Percentiles rank a stretch among this genome's conserved stretches.
These are phyloP conservation scores for Ophiostoma novo-ulmi DNA, from an alignment of 2,329 filamentous ascomycete genomes.

Conservation along the genomic window DNA sequence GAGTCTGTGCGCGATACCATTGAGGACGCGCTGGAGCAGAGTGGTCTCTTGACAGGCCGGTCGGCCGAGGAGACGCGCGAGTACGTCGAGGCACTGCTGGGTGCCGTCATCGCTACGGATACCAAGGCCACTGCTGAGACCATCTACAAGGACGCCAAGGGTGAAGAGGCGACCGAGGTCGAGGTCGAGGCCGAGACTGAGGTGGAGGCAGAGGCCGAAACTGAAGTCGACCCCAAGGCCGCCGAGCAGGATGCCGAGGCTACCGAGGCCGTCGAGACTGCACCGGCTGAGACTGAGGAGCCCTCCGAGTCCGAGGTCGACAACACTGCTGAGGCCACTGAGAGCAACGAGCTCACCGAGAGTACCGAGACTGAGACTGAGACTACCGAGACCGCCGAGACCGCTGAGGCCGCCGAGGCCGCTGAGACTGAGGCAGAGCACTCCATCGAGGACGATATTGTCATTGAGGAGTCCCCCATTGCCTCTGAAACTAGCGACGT, in stretches of 20 bases:
- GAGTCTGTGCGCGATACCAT: constrained; percentile 50
- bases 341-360: not conserved
- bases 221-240: not conserved
- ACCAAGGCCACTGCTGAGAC: constrained; percentile 27
- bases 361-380: not conserved
- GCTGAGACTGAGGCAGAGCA: not conserved
- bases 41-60: constrained; percentile 46
- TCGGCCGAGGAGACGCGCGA: constrained; percentile 43
- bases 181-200: constrained; percentile 25
- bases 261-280: not conserved
- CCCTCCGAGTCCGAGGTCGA: not conserved
- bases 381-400: not conserved
- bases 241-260: not conserved
- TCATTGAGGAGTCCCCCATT: not conserved
- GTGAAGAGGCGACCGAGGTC: constrained; percentile 16
- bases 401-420: not conserved
- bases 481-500: not conserved
- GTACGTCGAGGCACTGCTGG: constrained; percentile 49
- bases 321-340: not conserved
- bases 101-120: constrained; percentile 39
- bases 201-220: not conserved
- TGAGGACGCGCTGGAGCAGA: constrained; percentile 51
- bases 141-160: constrained; percentile 21
- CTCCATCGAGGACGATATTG: not conserved
- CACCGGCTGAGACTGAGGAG: not conserved